phyloP scores from a whole-genome alignment of 495 filamentous ascomycete genomes.

The Cercophora newfieldiana region DNA sequence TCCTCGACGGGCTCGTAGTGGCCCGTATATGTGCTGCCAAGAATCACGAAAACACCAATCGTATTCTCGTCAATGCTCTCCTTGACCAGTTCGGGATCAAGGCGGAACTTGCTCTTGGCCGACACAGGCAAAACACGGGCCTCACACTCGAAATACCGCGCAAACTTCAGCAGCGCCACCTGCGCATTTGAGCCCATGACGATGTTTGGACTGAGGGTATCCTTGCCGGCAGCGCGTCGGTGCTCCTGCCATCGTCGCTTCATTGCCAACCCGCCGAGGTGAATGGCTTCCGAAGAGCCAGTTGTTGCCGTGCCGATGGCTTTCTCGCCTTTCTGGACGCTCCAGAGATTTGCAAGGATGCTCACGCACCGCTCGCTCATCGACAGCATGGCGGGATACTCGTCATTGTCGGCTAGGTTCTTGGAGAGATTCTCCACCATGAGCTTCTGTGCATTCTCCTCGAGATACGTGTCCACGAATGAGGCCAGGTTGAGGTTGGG shows the following conservation, averaged over 20 bases:
- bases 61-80: slow-evolving; percentile 76
- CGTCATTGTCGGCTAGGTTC: slow-evolving; percentile 70
- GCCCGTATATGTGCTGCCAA: slow-evolving; percentile 74
- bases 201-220: slow-evolving; percentile 66
- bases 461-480: slow-evolving; percentile 75
- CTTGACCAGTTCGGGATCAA: slow-evolving; percentile 64
- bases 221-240: slow-evolving; percentile 59
- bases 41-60: slow-evolving; percentile 73
- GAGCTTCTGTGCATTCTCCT: slow-evolving; percentile 61
- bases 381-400: slow-evolving; percentile 73
- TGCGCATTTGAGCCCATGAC: slow-evolving; percentile 79
- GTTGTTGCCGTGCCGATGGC: slow-evolving; percentile 74
- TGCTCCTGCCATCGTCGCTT: slow-evolving; percentile 76
- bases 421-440: slow-evolving; percentile 70
- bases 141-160: slow-evolving; percentile 78
- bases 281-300: slow-evolving; percentile 72
- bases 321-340: slow-evolving; percentile 61
- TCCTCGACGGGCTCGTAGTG: slow-evolving; percentile 76
- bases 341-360: slow-evolving; percentile 72
- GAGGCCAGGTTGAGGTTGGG: slow-evolving; percentile 71
- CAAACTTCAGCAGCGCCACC: slow-evolving; percentile 73
- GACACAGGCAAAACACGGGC: slow-evolving; percentile 68
- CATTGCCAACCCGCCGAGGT: slow-evolving; percentile 75
- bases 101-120: slow-evolving; percentile 58
- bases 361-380: slow-evolving; percentile 71